phyloP scores from a whole-genome alignment of 805 yeast species.

The Hanseniaspora pseudoguilliermondii region DNA sequence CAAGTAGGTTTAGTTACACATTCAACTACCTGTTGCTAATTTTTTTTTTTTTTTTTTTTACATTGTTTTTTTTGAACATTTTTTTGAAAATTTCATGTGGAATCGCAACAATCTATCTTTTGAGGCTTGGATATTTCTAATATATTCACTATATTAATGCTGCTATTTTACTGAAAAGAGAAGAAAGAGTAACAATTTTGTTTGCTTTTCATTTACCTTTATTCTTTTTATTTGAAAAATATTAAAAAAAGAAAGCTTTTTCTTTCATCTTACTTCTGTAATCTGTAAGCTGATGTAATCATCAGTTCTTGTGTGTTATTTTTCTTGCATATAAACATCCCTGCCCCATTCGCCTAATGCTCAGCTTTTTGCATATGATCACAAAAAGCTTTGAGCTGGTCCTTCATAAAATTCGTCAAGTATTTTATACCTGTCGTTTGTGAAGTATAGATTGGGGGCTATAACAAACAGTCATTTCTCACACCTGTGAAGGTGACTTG shows the following conservation, averaged over 20 bases:
- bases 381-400: conserved; percentile 11
- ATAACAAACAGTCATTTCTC: background rate
- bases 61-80: background rate
- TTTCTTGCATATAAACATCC: background rate
- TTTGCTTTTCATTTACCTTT: no score
- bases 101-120: no score
- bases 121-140: background rate
- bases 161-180: background rate
- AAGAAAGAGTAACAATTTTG: background rate
- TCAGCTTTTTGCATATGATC: background rate
- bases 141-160: background rate
- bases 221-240: background rate
- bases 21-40: no score
- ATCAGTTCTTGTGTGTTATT: no score
- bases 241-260: background rate
- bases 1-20: no score
- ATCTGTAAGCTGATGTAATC: background rate
- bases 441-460: conserved; percentile 12
- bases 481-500: background rate
- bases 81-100: background rate
- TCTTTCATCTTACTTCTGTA: background rate
- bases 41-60: background rate
- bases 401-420: background rate
- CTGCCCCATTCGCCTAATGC: conserved; percentile 13
- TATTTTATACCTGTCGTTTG: background rate